Base-by-base conservation (phyloP, 768 basidiomycete species). In the Russula olivacea region DNA sequence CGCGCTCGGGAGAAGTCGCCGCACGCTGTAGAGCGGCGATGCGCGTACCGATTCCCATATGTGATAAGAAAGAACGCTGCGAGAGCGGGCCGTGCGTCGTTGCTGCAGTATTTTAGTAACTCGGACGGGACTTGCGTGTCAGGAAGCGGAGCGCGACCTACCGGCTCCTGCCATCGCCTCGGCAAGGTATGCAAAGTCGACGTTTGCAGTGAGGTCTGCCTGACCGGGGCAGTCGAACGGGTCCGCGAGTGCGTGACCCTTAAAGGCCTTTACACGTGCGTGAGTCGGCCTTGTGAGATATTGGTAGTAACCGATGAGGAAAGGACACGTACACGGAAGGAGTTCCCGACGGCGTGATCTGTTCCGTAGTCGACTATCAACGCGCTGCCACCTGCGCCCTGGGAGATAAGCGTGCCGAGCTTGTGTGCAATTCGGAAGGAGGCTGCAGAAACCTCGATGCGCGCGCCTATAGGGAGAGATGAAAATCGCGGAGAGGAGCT, bases 171-270 rank as follows among this genome's bases (percentile, higher is more conserved):
- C 71, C 65, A 93, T 77, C 0, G 91, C 86, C 75, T 97, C 93
- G 70, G 81, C 80, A 51, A 98, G 78, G 72, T 90, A 91, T 0
- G 86, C 83, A 74, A 98, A 98, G 75, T 99, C 95, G 53, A 99
- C 96, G 70, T 98, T 97, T n/a, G 89, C 87, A 0, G 97, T 99
- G 52, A 98, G 75, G 73, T 99, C 97, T 47, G 90, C 88, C 47
- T 89, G 81, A 19, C 97, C 97, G 0, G 95, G 94, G 11, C 80
- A 76, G 57, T 88, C 79, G 70, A 98, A 96, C 4, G 91, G 79
- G 71, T 95, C 88, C 1, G 91, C 88, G 15, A 93, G 84, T 61
- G 86, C 80, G 71, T 98, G 97, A 23, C 84, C 78, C 73, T 87
- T 88, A 80, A 99, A 98, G 0, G 89, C 97, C 95, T 98, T 63